Evolutionary conservation across 192 early-diverging fungal genomes (phyloP).

Genomic region (Pilobolus umbonatus): DNA sequence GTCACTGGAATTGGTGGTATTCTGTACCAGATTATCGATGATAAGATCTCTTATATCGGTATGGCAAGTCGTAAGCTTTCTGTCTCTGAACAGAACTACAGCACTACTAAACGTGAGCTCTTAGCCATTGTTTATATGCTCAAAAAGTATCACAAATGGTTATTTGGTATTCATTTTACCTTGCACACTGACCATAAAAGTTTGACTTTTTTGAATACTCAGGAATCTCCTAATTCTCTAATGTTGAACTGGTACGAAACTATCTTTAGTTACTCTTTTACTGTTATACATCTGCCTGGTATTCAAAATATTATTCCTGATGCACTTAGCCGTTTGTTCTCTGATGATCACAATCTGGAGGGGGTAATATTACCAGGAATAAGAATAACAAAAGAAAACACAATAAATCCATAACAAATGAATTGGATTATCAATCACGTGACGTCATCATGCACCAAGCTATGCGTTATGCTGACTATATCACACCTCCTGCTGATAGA

Average conservation of each 20-base stretch:
- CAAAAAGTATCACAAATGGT: slow-evolving; percentile 32
- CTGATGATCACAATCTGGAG: slow-evolving; percentile 11
- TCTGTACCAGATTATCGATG: slow-evolving; percentile 22
- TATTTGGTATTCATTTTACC: slow-evolving; percentile 31
- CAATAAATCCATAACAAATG: not conserved
- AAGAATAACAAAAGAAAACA: no score
- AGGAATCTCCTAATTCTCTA: slow-evolving; percentile 15
- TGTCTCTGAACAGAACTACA: not conserved
- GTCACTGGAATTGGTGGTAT: slow-evolving; percentile 33
- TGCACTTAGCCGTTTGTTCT: slow-evolving; percentile 21
- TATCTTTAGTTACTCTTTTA: slow-evolving; percentile 25
- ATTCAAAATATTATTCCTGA: slow-evolving; percentile 33
- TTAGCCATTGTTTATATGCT: not conserved
- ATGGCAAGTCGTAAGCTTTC: not conserved
- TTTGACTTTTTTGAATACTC: slow-evolving; percentile 28
- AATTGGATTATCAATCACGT: no score
- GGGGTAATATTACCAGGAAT: not conserved
- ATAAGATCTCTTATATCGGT: not conserved
- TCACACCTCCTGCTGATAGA: not conserved
- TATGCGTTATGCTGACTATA: not conserved
- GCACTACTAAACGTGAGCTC: not conserved
- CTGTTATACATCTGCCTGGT: slow-evolving; percentile 18
- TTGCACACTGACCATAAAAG: slow-evolving; percentile 35
- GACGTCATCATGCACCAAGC: no score
- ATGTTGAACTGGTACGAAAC: slow-evolving; percentile 29